Base-by-base conservation (phyloP, 306 rosid species). In the Pyrus pyrifolia region DNA sequence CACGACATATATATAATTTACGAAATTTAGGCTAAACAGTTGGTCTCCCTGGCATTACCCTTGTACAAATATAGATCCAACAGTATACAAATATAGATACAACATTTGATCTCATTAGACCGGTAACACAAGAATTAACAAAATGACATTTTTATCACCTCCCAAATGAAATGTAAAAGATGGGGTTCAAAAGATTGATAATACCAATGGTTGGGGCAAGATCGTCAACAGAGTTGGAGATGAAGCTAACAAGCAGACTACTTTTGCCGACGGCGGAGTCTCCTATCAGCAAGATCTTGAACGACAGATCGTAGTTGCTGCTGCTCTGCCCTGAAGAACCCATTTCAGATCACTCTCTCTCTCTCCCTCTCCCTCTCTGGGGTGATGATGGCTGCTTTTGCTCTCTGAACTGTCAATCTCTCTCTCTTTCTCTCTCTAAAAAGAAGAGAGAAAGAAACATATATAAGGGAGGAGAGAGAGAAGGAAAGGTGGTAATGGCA, bases 191-290 rank as follows among this genome's bases (percentile, higher is more conserved):
- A 44, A 31, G 38, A 62, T 35, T 27, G 45, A 42, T 42, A 61
- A 11, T 83, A 92, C 99, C 97, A 80, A 95, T 95, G 33, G 99
- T 95, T 76, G 99, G 97, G 31, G 96, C 77, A 71, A 89, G 75
- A 79, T 92, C 82, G 51, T 85, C 88, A 23, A 67, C 79, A 23
- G 96, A 79, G 76, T 57, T 74, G 73, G 97, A 88, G 86, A 91
- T 91, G 88, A 95, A 95, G 91, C 90, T 90, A 76, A 95, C 85
- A 67, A 95, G 89, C 7, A 95, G 87, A 82, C 97, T 95, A 67
- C 97, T 95, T 80, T 95, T 95, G 51, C 99, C 99, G n/a, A 95
- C 99, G 62, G 86, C 97, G 8, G 99, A 88, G 77, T 95, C 99
- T 76, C 99, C 99, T 78, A 95, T 92, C 88, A 95, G 61, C 88